Evolutionary conservation across 257 asterid species (phyloP), one percentile per base, ranked within the genome.

Genomic region (Solanum sejunctum): DNA sequence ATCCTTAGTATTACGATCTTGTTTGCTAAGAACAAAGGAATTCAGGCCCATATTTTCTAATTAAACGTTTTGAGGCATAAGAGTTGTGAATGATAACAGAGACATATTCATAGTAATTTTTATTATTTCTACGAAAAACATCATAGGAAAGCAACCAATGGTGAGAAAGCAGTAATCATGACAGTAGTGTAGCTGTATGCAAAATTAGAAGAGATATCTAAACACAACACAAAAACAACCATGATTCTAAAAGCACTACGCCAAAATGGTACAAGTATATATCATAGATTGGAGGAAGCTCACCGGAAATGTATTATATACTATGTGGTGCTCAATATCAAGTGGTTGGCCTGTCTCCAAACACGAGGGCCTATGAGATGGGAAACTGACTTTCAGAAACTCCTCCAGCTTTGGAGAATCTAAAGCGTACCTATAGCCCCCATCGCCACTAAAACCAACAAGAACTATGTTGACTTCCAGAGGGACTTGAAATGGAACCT

Each of bases 401-500:
- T 97, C 98, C 91, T 95, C 98, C 90, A 97, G 84, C 89, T 93
- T 97, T 11, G 89, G 98, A 81, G 98, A 92, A 85, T 97, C 97
- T 80, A 95, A 69, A 26, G 88, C 70, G 61, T 91, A 97, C 89
- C 99, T 93, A 84, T 97, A 95, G 71, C 98, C 99, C 66, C 99
- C 99, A 36, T 97, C 98, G 32, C 93, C 94, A 81, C 88, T 93
- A 89, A 97, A 97, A 87, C 99, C 99, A 85, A 97, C 87, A 63
- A 97, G 98, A 84, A 97, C 97, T 69, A 97, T 89, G 85, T 97
- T 97, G 56, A 97, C 99, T 91, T 97, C 99, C 85, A 97, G 98
- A 71, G 99, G 99, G 57, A 97, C 99, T 93, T 94, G 98, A 88
- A 97, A 97, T 17, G 99, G 99, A 87, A 97, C 99, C 99, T 97